Conservation (phyloP, 495 filamentous ascomycete species). For the Chaetomidium leptoderma region DNA sequence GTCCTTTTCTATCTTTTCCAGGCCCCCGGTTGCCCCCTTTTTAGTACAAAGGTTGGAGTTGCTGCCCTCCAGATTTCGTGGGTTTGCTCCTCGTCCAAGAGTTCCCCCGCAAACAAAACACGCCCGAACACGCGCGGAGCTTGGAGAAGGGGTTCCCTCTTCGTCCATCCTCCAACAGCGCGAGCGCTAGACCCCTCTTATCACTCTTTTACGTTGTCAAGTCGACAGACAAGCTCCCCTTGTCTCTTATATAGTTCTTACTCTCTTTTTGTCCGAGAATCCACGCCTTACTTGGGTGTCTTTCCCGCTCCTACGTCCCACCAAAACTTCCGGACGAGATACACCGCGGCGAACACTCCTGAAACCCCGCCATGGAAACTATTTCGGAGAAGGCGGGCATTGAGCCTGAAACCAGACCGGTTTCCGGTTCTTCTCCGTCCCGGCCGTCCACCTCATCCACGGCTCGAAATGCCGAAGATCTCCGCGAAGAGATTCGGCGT, state of each 20-base stretch:
- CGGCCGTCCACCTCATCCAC: slow-evolving; percentile 41
- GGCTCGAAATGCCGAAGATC: slow-evolving; percentile 39
- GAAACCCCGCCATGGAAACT: not conserved
- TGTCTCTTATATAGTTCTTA: not conserved
- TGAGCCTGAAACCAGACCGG: not conserved
- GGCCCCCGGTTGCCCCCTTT: not conserved
- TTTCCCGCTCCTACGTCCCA: too few species aligned
- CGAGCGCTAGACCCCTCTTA: too few species aligned
- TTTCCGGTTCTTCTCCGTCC: slow-evolving; percentile 1
- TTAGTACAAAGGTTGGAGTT: not conserved
- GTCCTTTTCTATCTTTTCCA: slow-evolving; percentile 1
- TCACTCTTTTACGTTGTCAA: not conserved
- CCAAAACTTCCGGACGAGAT: not conserved
- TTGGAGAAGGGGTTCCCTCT: slow-evolving; percentile 15
- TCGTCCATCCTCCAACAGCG: slow-evolving; percentile 8
- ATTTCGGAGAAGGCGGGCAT: not conserved
- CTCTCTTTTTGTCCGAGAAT: not conserved
- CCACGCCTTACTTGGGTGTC: too few species aligned
- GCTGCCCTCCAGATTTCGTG: not conserved
- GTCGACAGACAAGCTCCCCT: not conserved
- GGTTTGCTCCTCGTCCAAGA: not conserved
- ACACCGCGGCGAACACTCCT: not conserved
- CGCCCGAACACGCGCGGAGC: not conserved
- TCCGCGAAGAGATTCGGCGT: slow-evolving; percentile 42
- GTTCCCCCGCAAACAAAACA: not conserved